Evolutionary conservation across 2,329 filamentous ascomycete species (phyloP).

Genomic region (Alternaria brassicae): DNA sequence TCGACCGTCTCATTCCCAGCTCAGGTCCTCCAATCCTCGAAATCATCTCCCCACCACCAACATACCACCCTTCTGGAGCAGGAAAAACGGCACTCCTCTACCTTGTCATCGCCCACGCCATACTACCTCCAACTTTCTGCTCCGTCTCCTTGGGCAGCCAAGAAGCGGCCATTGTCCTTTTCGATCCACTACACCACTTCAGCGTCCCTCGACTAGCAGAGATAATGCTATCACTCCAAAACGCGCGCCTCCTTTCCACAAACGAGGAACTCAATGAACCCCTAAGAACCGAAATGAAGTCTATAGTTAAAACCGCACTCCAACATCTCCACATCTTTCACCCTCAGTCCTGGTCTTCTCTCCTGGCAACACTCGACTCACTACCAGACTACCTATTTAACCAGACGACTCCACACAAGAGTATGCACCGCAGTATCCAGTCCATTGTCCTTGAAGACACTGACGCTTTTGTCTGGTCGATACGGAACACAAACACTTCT

Average conservation of each 20-base stretch:
- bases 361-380: conserved; percentile 58
- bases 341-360: conserved; percentile 59
- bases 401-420: conserved; percentile 55
- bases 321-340: conserved; percentile 66
- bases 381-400: conserved; percentile 61
- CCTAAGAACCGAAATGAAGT: conserved; percentile 20
- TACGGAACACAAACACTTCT: conserved; percentile 11
- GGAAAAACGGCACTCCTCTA: conserved; percentile 69
- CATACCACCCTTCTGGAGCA: conserved; percentile 51
- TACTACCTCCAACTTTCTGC: conserved; percentile 54
- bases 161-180: conserved; percentile 56
- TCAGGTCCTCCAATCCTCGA: conserved; percentile 53
- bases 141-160: conserved; percentile 52
- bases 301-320: conserved; percentile 52
- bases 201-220: conserved; percentile 57
- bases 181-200: conserved; percentile 65
- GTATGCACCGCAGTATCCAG: conserved; percentile 55
- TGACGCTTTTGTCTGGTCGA: conserved; percentile 54
- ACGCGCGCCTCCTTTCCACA: neutral
- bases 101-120: conserved; percentile 59
- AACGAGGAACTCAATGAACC: neutral
- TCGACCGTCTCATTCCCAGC: conserved; percentile 53
- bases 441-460: conserved; percentile 63
- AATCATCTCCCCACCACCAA: conserved; percentile 56
- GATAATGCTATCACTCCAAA: conserved; percentile 39